Conservation (phyloP, 176 grass and related monocot genomes). For the Bothriochloa decipiens region DNA sequence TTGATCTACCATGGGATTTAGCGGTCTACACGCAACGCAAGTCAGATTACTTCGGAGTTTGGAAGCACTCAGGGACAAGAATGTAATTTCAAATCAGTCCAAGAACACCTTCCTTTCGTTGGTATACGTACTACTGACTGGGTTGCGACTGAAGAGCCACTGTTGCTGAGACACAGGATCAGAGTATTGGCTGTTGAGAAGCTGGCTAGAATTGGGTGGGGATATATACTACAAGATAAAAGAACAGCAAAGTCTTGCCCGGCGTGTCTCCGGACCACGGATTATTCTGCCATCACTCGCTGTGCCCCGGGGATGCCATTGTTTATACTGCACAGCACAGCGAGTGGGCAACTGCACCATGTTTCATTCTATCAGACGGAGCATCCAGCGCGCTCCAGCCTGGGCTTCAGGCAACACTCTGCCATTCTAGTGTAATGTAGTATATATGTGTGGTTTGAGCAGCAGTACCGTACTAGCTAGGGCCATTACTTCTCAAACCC, state of each 20-base stretch:
- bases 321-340: background rate
- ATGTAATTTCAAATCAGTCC: no score
- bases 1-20: background rate
- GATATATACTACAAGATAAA: background rate
- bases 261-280: constrained; percentile 41
- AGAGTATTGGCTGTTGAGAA: constrained; percentile 46
- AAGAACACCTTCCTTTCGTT: no score
- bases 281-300: constrained; percentile 45
- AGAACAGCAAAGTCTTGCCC: constrained; percentile 36
- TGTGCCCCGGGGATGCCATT: constrained; percentile 16
- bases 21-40: background rate
- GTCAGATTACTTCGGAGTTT: no score
- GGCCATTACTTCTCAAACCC: background rate
- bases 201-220: constrained; percentile 27
- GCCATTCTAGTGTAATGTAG: background rate
- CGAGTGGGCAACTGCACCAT: background rate
- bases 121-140: no score
- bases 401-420: background rate
- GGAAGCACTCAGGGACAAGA: no score
- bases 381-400: background rate
- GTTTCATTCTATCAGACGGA: constrained; percentile 23
- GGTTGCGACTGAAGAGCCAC: background rate
- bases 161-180: background rate
- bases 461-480: background rate
- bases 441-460: background rate